Percentiles rank a stretch among this genome's conserved stretches.
phyloP scores from a whole-genome alignment of 2,329 filamentous ascomycete genomes.

The Alternaria panax region DNA sequence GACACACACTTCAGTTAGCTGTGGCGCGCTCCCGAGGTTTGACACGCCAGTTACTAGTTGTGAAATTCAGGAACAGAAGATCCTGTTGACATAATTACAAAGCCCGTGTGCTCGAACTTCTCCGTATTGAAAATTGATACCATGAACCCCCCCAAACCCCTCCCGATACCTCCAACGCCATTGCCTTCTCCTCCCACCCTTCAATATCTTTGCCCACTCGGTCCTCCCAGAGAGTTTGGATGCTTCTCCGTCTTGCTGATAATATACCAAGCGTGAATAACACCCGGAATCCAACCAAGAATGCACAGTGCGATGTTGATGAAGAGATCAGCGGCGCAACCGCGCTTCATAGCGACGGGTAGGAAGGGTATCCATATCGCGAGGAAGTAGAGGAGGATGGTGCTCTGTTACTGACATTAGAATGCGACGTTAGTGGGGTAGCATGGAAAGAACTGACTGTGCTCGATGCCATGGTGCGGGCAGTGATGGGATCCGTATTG shows the following conservation, averaged over 20 bases:
- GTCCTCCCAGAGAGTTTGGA: neutral
- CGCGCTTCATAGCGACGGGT: constrained; percentile 51
- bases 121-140: too few species aligned
- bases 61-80: neutral
- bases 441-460: constrained; percentile 13
- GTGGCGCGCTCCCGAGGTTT: neutral
- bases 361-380: constrained; percentile 50
- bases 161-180: neutral
- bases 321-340: constrained; percentile 50
- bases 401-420: constrained; percentile 19
- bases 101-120: too few species aligned
- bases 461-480: constrained; percentile 16
- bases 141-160: too few species aligned
- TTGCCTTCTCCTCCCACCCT: neutral
- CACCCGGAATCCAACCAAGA: constrained; percentile 46
- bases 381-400: constrained; percentile 41
- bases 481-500: neutral
- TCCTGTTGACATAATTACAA: too few species aligned
- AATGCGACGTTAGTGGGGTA: neutral
- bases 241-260: constrained; percentile 27
- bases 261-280: constrained; percentile 41
- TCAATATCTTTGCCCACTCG: neutral
- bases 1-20: neutral
- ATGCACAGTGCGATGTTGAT: constrained; percentile 52
- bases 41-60: neutral